phyloP scores from a whole-genome alignment of 306 rosid species.

The Leucaena leucocephala region DNA sequence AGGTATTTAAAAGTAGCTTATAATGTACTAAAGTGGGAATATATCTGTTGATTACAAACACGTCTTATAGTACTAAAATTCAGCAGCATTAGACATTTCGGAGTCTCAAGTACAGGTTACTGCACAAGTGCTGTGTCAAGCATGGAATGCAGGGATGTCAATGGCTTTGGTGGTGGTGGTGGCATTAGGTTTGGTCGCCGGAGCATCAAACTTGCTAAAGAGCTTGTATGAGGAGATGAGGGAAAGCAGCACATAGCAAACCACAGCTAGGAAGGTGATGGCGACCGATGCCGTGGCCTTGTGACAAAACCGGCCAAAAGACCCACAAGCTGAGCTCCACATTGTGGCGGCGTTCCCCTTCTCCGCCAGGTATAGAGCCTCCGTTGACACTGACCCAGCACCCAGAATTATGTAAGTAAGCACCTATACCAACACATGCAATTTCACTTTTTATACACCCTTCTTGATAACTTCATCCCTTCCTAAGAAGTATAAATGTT shows the following conservation, averaged over 20 bases:
- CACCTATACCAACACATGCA: slow-evolving; percentile 38
- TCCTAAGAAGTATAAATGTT: neutral
- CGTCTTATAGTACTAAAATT: neutral
- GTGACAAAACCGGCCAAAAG: slow-evolving; percentile 66
- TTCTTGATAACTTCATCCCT: neutral
- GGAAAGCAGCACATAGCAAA: slow-evolving; percentile 61
- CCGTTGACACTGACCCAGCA: slow-evolving; percentile 74
- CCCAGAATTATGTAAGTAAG: slow-evolving; percentile 68
- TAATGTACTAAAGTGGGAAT: neutral
- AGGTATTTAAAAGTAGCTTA: neutral
- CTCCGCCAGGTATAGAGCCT: slow-evolving; percentile 72
- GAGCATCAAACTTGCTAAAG: slow-evolving; percentile 69
- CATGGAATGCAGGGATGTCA: slow-evolving; percentile 53
- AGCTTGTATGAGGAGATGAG: slow-evolving; percentile 78
- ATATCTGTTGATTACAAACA: slow-evolving; percentile 3
- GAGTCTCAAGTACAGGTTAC: neutral
- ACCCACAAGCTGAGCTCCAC: slow-evolving; percentile 77
- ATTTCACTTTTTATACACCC: neutral
- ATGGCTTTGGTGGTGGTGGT: slow-evolving; percentile 27
- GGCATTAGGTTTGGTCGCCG: slow-evolving; percentile 32
- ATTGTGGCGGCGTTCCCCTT: slow-evolving; percentile 58
- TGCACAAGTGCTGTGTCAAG: slow-evolving; percentile 1
- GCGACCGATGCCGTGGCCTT: slow-evolving; percentile 61
- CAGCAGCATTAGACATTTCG: neutral
- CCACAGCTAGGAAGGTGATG: slow-evolving; percentile 59